Conservation (phyloP, 2,329 filamentous ascomycete species). For the Blumeriella jaapii region DNA sequence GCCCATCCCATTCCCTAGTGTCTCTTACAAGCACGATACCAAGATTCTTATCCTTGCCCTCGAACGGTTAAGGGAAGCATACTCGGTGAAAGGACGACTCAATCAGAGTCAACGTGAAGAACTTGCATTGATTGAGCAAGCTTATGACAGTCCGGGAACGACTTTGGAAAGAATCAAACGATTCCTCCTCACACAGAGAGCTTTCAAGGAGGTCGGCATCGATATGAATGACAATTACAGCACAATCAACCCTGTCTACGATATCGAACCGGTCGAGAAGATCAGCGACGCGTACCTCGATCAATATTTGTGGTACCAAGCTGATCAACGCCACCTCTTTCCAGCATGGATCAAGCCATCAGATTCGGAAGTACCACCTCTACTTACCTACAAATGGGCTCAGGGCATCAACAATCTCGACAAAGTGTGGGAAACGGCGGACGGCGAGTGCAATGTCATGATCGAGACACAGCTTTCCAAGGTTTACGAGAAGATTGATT, state of each 20-base stretch:
- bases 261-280: slow-evolving; percentile 98
- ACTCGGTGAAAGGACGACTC: slow-evolving; percentile 91
- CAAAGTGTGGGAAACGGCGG: slow-evolving; percentile 85
- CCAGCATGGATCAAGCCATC: slow-evolving; percentile 99
- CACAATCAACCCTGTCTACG: slow-evolving; percentile 97
- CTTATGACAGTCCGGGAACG: slow-evolving; percentile 94
- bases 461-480: slow-evolving; percentile 98
- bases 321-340: slow-evolving; percentile 92
- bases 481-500: slow-evolving; percentile 97
- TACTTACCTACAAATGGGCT: slow-evolving; percentile 96
- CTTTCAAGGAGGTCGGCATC: slow-evolving; percentile 98
- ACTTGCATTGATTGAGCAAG: slow-evolving; percentile 91
- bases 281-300: slow-evolving; percentile 98
- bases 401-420: slow-evolving; percentile 98
- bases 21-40: slow-evolving; percentile 98
- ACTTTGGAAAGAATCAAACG: slow-evolving; percentile 94
- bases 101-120: slow-evolving; percentile 98
- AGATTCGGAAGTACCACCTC: slow-evolving; percentile 89
- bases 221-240: slow-evolving; percentile 99
- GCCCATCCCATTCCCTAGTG: slow-evolving; percentile 95
- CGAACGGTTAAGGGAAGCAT: slow-evolving; percentile 85
- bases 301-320: slow-evolving; percentile 98
- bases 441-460: slow-evolving; percentile 97
- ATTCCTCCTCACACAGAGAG: slow-evolving; percentile 89
- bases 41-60: slow-evolving; percentile 95